phyloP scores from a whole-genome alignment of 192 early-diverging fungal genomes.

The Fimicolochytrium jonesii region DNA sequence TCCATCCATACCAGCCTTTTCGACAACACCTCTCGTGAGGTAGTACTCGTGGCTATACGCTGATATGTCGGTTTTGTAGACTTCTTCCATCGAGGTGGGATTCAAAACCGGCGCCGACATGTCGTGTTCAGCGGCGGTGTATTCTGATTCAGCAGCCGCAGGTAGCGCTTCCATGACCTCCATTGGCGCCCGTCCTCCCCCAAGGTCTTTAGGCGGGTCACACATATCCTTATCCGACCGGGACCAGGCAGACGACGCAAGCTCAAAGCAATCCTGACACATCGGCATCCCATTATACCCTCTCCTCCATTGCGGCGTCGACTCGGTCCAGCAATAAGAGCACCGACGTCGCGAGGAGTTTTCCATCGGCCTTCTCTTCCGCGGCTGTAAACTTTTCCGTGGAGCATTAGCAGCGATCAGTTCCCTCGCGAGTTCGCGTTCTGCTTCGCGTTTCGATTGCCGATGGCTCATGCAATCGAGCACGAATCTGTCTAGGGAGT shows the following conservation, averaged over 20 bases:
- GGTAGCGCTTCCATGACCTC: no score
- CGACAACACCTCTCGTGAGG: constrained; percentile 54
- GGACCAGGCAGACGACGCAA: constrained; percentile 37
- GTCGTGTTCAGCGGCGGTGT: no score
- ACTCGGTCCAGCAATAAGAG: constrained; percentile 60
- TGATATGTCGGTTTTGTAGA: constrained; percentile 55
- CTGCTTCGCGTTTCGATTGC: not conserved
- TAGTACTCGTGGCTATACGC: constrained; percentile 67
- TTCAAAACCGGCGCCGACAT: not conserved
- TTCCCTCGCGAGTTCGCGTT: not conserved
- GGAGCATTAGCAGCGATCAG: not conserved
- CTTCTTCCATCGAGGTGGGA: not conserved
- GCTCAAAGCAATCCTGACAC: constrained; percentile 63
- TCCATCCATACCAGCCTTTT: constrained; percentile 22
- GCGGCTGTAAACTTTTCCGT: not conserved
- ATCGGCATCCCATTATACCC: constrained; percentile 69
- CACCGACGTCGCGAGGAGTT: constrained; percentile 23
- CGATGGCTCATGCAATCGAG: not conserved
- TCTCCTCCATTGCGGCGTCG: constrained; percentile 59
- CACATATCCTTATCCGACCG: no score
- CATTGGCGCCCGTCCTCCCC: no score
- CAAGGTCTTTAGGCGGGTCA: no score
- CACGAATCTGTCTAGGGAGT: constrained; percentile 14
- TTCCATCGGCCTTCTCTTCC: not conserved
- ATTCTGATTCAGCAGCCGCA: no score